Percentiles rank a stretch among this genome's conserved stretches.
Evolutionary conservation across 2,329 filamentous ascomycete species (phyloP).

Genomic region (Fusarium miscanthi): DNA sequence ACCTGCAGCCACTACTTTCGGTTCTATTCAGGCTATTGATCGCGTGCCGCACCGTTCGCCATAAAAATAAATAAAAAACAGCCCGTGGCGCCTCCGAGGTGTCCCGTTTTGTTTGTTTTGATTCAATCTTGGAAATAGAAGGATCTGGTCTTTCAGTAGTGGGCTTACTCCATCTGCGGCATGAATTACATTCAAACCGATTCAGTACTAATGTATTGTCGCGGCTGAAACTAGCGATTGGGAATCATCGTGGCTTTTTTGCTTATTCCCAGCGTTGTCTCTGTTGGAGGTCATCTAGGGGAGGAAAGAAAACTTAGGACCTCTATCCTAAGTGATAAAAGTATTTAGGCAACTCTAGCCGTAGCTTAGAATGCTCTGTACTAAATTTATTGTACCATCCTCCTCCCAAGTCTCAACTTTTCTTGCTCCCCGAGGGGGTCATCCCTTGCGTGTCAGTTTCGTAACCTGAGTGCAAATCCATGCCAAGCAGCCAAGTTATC

Average conservation of each 20-base stretch:
- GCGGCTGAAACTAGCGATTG: slow-evolving; percentile 8
- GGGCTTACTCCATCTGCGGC: slow-evolving; percentile 8
- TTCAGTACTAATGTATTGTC: background rate
- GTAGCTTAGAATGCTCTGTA: no score
- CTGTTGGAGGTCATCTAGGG: background rate
- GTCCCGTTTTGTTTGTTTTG: slow-evolving; percentile 2
- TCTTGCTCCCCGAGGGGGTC: background rate
- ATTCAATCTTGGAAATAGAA: background rate
- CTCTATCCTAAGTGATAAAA: no score
- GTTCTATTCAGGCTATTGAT: slow-evolving; percentile 36
- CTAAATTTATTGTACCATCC: no score
- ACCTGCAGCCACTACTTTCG: background rate
- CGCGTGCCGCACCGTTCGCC: slow-evolving; percentile 33
- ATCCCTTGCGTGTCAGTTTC: slow-evolving; percentile 33
- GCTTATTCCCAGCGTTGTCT: slow-evolving; percentile 13
- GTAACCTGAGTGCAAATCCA: slow-evolving; percentile 16
- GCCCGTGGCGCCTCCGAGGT: slow-evolving; percentile 1
- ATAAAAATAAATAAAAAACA: background rate
- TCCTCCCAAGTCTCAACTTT: no score
- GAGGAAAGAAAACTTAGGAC: no score
- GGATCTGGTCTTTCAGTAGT: slow-evolving; percentile 24
- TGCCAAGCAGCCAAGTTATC: slow-evolving; percentile 16
- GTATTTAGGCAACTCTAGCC: no score
- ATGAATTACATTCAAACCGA: background rate
- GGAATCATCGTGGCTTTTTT: background rate